Evolutionary conservation across 352 stramenopile species (phyloP).

Genomic region (Pythium dissotocum): DNA sequence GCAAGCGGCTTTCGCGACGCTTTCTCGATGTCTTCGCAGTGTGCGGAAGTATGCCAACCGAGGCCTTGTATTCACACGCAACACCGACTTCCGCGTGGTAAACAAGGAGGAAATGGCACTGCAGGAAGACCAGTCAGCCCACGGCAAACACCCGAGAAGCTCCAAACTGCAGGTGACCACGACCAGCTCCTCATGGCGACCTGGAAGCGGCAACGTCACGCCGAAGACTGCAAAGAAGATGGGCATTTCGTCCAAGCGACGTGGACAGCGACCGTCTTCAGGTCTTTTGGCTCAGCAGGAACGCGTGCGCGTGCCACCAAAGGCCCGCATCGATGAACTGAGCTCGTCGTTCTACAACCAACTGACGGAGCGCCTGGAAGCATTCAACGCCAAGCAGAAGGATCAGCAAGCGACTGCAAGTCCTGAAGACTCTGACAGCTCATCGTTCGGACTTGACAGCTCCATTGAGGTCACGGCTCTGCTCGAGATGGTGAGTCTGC

Average conservation of each 20-base stretch:
- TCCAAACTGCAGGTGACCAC: constrained; percentile 7
- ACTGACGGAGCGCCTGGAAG: constrained; percentile 42
- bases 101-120: constrained; percentile 64
- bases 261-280: neutral
- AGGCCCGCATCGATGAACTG: constrained; percentile 62
- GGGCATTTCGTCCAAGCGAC: constrained; percentile 9
- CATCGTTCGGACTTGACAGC: neutral
- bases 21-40: constrained; percentile 79
- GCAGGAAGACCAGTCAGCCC: constrained; percentile 35
- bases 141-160: constrained; percentile 32
- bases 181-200: constrained; percentile 13
- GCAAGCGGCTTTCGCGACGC: constrained; percentile 56
- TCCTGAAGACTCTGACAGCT: constrained; percentile 8
- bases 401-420: constrained; percentile 16
- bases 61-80: constrained; percentile 74
- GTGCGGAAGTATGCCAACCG: constrained; percentile 76
- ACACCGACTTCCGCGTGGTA: constrained; percentile 65
- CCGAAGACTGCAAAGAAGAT: constrained; percentile 39
- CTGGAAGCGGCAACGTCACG: constrained; percentile 31
- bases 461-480: constrained; percentile 4
- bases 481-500: constrained; percentile 43
- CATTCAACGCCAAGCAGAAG: constrained; percentile 35
- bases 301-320: constrained; percentile 59
- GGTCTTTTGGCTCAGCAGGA: constrained; percentile 65
- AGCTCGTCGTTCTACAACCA: constrained; percentile 62